Percentiles rank a stretch among this genome's conserved stretches.
Evolutionary conservation across 148 eudicot genomes (phyloP).

Genomic region (Selenicereus undatus): DNA sequence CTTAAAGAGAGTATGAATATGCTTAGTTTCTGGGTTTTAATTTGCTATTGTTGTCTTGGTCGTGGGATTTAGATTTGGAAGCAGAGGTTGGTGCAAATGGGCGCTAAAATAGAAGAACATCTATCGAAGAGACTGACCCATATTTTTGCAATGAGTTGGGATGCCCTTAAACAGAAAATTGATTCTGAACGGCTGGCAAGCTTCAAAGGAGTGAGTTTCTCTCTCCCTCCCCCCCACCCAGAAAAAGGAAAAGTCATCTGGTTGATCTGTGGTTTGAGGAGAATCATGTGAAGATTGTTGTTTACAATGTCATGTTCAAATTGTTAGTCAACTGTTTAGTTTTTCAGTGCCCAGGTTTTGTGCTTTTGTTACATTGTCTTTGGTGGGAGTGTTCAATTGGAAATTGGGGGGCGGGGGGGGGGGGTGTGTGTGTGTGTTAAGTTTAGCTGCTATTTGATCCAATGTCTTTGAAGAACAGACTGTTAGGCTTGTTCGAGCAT

Average conservation of each 20-base stretch:
- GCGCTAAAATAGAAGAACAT: conserved; percentile 58
- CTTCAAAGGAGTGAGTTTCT: conserved; percentile 55
- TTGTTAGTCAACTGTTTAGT: background rate
- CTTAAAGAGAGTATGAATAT: no score
- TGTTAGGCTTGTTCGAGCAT: background rate
- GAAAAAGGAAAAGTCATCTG: background rate
- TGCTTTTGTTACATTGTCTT: no score
- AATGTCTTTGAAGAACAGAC: background rate
- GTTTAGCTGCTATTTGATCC: no score
- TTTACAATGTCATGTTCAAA: background rate
- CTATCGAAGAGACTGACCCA: conserved; percentile 65
- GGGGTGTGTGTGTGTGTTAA: no score
- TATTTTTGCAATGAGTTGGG: conserved; percentile 55
- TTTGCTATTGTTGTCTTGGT: background rate
- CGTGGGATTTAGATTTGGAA: conserved; percentile 65
- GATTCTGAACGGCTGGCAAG: conserved; percentile 38
- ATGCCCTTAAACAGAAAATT: conserved; percentile 43
- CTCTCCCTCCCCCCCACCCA: background rate
- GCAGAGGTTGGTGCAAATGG: conserved; percentile 81
- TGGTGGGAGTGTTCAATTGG: no score
- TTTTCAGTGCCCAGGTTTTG: background rate
- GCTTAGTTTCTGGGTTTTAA: background rate
- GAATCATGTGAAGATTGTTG: background rate
- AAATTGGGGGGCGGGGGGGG: no score
- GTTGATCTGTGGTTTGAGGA: background rate